Evolutionary conservation across 805 yeast species (phyloP).

Genomic region (Naumovozyma castellii): DNA sequence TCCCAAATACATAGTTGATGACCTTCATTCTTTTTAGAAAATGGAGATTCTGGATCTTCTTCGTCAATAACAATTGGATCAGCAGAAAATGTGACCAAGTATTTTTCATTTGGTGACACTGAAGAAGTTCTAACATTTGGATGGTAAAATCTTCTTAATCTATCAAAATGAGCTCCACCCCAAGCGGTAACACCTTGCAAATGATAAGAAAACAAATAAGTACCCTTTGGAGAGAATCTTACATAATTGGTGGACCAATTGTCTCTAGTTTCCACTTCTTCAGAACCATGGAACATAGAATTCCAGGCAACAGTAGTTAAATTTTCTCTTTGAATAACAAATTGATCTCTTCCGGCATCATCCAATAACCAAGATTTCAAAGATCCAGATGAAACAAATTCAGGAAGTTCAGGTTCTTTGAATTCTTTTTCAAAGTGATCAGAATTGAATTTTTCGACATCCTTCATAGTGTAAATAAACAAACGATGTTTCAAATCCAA

Average conservation of each 20-base stretch:
- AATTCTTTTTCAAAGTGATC: slow-evolving; percentile 55
- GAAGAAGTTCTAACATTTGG: slow-evolving; percentile 83
- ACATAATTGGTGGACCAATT: slow-evolving; percentile 84
- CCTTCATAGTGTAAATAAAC: slow-evolving; percentile 71
- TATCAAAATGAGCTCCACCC: slow-evolving; percentile 80
- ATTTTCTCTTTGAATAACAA: slow-evolving; percentile 68
- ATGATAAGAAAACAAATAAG: slow-evolving; percentile 77
- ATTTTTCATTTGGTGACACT: slow-evolving; percentile 88
- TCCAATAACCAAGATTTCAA: slow-evolving; percentile 89
- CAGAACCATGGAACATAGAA: slow-evolving; percentile 49
- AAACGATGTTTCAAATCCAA: slow-evolving; percentile 89
- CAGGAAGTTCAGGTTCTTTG: slow-evolving; percentile 62
- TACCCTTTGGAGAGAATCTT: slow-evolving; percentile 89
- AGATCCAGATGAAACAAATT: slow-evolving; percentile 68
- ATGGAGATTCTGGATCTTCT: slow-evolving; percentile 63
- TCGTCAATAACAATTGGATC: slow-evolving; percentile 63
- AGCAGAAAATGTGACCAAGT: slow-evolving; percentile 80
- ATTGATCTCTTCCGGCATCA: slow-evolving; percentile 82
- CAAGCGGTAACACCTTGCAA: slow-evolving; percentile 92
- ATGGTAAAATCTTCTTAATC: slow-evolving; percentile 72
- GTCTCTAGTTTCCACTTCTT: slow-evolving; percentile 73
- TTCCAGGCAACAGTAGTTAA: slow-evolving; percentile 83
- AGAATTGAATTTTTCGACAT: slow-evolving; percentile 68
- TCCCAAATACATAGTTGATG: slow-evolving; percentile 94
- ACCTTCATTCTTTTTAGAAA: slow-evolving; percentile 80